A percentile compares a stretch with the other conserved stretches of the same genome.
Evolutionary conservation across 1,284 basidiomycete genomes (phyloP).

Genomic region (Abortiporus biennis): DNA sequence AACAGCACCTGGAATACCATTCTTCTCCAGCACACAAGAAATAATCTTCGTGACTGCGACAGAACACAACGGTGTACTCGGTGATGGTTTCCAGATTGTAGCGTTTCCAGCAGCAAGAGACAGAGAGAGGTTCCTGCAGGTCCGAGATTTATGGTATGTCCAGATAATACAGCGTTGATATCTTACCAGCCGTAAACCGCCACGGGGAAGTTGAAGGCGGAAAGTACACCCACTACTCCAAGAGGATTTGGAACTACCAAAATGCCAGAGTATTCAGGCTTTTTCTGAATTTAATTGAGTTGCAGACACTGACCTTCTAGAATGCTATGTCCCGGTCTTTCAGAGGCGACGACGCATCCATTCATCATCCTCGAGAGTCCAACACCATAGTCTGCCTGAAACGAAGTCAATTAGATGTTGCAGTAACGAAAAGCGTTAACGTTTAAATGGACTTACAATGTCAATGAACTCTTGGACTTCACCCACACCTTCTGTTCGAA

Average conservation of each 20-base stretch:
- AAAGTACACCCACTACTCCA: conserved; percentile 86
- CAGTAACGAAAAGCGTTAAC: not conserved
- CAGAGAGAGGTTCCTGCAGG: conserved; percentile 79
- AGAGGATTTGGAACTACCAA: conserved; percentile 82
- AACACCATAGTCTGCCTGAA: conserved; percentile 67
- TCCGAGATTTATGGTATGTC: not conserved
- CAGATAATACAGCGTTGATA: no score
- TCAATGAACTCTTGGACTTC: conserved; percentile 96
- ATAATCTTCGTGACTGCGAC: conserved; percentile 88
- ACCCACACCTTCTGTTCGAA: conserved; percentile 85
- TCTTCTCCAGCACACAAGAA: conserved; percentile 72
- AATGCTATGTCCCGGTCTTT: conserved; percentile 86
- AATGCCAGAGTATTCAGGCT: no score
- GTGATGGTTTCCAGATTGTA: conserved; percentile 93
- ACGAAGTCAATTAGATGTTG: not conserved
- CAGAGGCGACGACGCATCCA: conserved; percentile 78
- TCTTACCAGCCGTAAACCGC: conserved; percentile 79
- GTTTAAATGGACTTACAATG: conserved; percentile 49
- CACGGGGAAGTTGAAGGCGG: conserved; percentile 93
- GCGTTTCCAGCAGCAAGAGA: conserved; percentile 90
- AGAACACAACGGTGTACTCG: conserved; percentile 81
- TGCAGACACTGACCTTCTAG: conserved; percentile 57
- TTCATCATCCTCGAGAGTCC: conserved; percentile 92
- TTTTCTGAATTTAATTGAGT: not conserved
- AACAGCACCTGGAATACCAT: conserved; percentile 78